A percentile compares a stretch with the other conserved stretches of the same genome.
phyloP scores from a whole-genome alignment of 1,284 basidiomycete genomes.

The Schizophyllum commune region DNA sequence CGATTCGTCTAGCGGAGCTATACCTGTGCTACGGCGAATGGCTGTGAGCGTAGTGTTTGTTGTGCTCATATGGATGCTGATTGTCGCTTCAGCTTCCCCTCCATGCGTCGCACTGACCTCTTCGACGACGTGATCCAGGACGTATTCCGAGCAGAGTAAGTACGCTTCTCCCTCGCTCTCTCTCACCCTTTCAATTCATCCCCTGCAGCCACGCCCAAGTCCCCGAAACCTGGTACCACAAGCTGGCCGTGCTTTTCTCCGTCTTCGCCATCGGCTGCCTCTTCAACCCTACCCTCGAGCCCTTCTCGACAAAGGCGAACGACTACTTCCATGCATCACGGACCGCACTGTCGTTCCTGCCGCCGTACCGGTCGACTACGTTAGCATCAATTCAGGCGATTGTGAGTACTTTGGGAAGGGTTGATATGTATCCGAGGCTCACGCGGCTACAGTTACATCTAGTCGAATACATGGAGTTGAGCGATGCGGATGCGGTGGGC shows the following conservation, averaged over 20 bases:
- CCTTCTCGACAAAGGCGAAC: slow-evolving; percentile 41
- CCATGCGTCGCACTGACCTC: slow-evolving; percentile 33
- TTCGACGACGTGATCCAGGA: slow-evolving; percentile 40
- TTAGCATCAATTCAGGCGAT: slow-evolving; percentile 42
- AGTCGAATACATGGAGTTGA: slow-evolving; percentile 49
- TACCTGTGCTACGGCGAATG: slow-evolving; percentile 47
- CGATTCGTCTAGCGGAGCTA: slow-evolving; percentile 43
- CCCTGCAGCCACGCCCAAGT: slow-evolving; percentile 18
- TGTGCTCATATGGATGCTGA: background rate
- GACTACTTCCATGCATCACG: slow-evolving; percentile 53
- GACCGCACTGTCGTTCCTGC: slow-evolving; percentile 38
- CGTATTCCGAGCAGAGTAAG: slow-evolving; percentile 39
- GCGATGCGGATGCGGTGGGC: slow-evolving; percentile 39
- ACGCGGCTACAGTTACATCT: slow-evolving; percentile 39
- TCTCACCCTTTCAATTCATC: background rate
- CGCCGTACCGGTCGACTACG: slow-evolving; percentile 41
- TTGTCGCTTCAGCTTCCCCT: background rate
- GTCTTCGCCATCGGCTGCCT: slow-evolving; percentile 44
- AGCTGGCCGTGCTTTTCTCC: slow-evolving; percentile 46
- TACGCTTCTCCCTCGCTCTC: too few relatives aligned
- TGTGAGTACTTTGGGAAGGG: slow-evolving; percentile 30
- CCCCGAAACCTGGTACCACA: slow-evolving; percentile 32
- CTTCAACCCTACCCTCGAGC: slow-evolving; percentile 35
- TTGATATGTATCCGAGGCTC: slow-evolving; percentile 3
- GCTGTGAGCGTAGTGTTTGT: slow-evolving; percentile 28